Conservation (phyloP, 2,329 filamentous ascomycete species). For the Aspergillus neotritici region DNA sequence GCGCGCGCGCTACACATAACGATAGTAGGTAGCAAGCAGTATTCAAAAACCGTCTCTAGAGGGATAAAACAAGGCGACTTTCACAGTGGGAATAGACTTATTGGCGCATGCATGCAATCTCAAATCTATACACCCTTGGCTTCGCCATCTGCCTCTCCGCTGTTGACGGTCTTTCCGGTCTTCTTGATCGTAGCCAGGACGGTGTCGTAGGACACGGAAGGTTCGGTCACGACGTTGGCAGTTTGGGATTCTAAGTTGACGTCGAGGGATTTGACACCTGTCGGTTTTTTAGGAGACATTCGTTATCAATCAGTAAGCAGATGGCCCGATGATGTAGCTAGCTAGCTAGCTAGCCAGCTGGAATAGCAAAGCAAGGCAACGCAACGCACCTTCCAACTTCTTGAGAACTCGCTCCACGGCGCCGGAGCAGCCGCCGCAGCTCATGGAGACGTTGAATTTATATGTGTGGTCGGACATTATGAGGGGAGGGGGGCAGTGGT, state of each 20-base stretch:
- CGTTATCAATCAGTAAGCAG: slow-evolving; percentile 1
- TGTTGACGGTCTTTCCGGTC: slow-evolving; percentile 88
- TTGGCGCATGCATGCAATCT: not conserved
- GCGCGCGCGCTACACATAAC: no score
- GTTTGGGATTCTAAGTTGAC: slow-evolving; percentile 83
- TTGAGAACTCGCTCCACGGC: slow-evolving; percentile 87
- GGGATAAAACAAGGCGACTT: slow-evolving; percentile 4
- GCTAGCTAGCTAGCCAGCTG: no score
- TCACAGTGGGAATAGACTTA: slow-evolving; percentile 13
- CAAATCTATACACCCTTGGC: slow-evolving; percentile 32
- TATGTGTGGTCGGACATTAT: slow-evolving; percentile 73
- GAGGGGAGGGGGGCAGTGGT: slow-evolving; percentile 5
- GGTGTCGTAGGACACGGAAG: slow-evolving; percentile 66
- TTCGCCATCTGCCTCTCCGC: slow-evolving; percentile 44
- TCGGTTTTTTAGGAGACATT: not conserved
- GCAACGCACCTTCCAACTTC: slow-evolving; percentile 72
- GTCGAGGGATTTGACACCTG: slow-evolving; percentile 80
- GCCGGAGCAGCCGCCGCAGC: slow-evolving; percentile 91
- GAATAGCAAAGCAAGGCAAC: slow-evolving; percentile 1
- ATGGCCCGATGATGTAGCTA: no score
- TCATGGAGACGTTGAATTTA: slow-evolving; percentile 93
- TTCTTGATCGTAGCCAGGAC: slow-evolving; percentile 87
- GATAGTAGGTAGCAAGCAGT: no score
- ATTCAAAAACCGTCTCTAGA: no score
- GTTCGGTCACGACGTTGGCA: slow-evolving; percentile 68